Evolutionary conservation across 805 yeast genomes (phyloP), one percentile per base, ranked within the genome.

Genomic region (Lachancea dasiensis): DNA sequence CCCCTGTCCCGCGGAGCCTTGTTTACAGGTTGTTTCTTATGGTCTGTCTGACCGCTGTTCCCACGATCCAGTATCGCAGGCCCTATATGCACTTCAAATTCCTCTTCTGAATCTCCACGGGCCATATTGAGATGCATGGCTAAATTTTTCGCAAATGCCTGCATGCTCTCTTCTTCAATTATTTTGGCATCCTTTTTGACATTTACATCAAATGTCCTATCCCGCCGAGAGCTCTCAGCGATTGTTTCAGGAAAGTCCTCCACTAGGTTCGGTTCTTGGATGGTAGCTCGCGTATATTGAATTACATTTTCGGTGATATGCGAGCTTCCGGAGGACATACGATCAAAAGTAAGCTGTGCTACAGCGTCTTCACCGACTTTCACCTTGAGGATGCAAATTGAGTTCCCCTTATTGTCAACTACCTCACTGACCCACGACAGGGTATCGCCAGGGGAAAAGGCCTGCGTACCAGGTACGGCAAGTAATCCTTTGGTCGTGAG

Each of bases 391-490:
- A 30, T 13, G 15, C 33, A 30, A 3, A 30, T n/a, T n/a, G 24
- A 20, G 6, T 59, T 39, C 31, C 62, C 55, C 35, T 44, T 31
- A 38, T 51, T 14, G 42, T 57, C 50, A 30, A 57, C 36, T 14
- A 64, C 46, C 38, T 60, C 48, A 40, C 63, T 36, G 45, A 60
- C 27, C 63, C 60, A 60, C 5, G 38, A 38, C 33, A 65, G 61
- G 13, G 50, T 46, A 28, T 56, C 57, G 3, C 63, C 68, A 20
- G 39, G 27, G 9, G 28, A 29, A n/a, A 46, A 44, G 2, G 45
- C 39, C 15, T 23, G 11, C 3, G 46, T 48, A 21, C 41, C 46
- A 8, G 61, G 54, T 11, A 44, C 22, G 16, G 25, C 18, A 10
- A 58, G 33, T 15, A 46, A 34, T 10, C 43, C 43, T 32, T 46